Evolutionary conservation across 2,329 filamentous ascomycete species (phyloP).

Genomic region (Colletotrichum acutatum): DNA sequence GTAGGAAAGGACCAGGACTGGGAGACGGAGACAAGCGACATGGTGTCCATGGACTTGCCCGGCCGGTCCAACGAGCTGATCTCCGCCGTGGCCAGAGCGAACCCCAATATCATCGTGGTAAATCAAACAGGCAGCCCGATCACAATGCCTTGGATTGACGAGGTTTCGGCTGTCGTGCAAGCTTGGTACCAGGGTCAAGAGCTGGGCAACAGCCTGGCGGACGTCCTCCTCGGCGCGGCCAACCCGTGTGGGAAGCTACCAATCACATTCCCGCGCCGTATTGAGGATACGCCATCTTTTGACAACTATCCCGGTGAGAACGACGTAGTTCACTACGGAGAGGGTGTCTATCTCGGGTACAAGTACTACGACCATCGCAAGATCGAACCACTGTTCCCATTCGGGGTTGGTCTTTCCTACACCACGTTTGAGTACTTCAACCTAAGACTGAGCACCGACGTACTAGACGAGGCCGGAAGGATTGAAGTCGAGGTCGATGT

Average conservation of each 20-base stretch:
- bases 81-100: conserved; percentile 62
- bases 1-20: conserved; percentile 66
- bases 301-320: neutral
- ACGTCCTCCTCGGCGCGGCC: conserved; percentile 70
- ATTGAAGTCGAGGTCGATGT: neutral
- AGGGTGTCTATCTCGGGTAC: neutral
- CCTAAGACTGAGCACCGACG: neutral
- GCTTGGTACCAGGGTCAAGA: conserved; percentile 79
- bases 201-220: conserved; percentile 73
- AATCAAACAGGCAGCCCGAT: conserved; percentile 73
- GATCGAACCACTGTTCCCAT: neutral
- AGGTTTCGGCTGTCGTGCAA: conserved; percentile 68
- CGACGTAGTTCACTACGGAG: neutral
- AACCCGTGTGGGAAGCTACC: conserved; percentile 74
- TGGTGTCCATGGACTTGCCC: conserved; percentile 76
- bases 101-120: conserved; percentile 69
- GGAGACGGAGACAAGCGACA: conserved; percentile 66
- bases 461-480: neutral
- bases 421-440: neutral
- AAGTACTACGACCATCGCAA: neutral
- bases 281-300: conserved; percentile 57
- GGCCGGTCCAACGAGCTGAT: conserved; percentile 67
- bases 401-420: neutral
- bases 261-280: conserved; percentile 67
- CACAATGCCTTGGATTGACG: conserved; percentile 64